These are phyloP conservation scores for Mycena indigotica DNA, from an alignment of 768 basidiomycete species.

Conservation along the genomic window DNA sequence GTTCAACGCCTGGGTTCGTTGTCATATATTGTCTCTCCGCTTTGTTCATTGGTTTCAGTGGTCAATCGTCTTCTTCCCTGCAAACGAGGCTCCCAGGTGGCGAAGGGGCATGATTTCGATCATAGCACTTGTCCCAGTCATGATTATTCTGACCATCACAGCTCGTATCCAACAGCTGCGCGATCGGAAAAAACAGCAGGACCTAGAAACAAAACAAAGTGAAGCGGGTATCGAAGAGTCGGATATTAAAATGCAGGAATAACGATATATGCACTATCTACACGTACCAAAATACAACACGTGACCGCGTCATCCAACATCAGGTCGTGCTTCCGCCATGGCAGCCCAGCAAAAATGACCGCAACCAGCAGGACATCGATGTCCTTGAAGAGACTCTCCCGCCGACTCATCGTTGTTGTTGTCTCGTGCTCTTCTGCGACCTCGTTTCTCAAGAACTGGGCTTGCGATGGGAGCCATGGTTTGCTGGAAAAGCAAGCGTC, in stretches of 20 bases:
- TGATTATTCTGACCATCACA: conserved; percentile 35
- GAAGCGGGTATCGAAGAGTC: too few species aligned
- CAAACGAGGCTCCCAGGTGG: conserved; percentile 70
- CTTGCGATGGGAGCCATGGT: conserved; percentile 54
- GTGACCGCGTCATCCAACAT: background rate
- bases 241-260: too few species aligned
- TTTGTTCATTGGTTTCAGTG: conserved; percentile 37
- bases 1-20: conserved; percentile 21
- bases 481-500: conserved; percentile 61
- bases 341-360: conserved; percentile 80
- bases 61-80: conserved; percentile 73
- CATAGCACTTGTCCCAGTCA: conserved; percentile 59
- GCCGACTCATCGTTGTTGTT: conserved; percentile 31
- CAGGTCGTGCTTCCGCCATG: background rate
- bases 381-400: conserved; percentile 42
- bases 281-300: background rate
- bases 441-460: conserved; percentile 19
- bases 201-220: background rate
- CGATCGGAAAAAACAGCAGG: conserved; percentile 6
- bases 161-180: conserved; percentile 12
- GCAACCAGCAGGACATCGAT: conserved; percentile 78
- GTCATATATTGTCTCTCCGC: background rate
- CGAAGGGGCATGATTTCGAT: conserved; percentile 70
- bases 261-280: too few species aligned
- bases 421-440: conserved; percentile 20